A percentile compares a stretch with the other conserved stretches of the same genome.
Conservation (phyloP, 768 basidiomycete species). For the Serendipita sp. region DNA sequence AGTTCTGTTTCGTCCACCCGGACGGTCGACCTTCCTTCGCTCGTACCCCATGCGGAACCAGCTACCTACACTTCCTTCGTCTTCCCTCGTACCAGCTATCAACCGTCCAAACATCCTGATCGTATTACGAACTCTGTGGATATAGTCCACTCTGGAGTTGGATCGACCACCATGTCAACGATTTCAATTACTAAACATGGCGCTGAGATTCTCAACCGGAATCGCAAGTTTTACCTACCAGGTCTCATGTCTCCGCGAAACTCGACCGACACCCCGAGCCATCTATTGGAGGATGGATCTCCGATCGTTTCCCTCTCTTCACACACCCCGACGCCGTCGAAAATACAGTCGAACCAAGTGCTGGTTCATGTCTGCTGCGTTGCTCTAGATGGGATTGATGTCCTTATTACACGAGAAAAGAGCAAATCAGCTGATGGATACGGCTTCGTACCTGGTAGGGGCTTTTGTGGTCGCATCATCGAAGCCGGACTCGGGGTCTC, state of each 20-base stretch:
- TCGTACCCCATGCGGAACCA: conserved; percentile 16
- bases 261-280: neutral
- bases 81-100: conserved; percentile 31
- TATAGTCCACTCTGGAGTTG: conserved; percentile 58
- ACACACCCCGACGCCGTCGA: conserved; percentile 55
- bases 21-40: conserved; percentile 21
- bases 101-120: conserved; percentile 22
- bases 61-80: conserved; percentile 29
- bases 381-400: conserved; percentile 62
- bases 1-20: conserved; percentile 12
- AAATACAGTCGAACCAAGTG: conserved; percentile 51
- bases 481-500: conserved; percentile 71
- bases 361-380: conserved; percentile 87
- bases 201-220: conserved; percentile 8
- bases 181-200: conserved; percentile 25
- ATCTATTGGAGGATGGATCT: neutral
- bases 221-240: conserved; percentile 1
- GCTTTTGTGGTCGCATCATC: conserved; percentile 70
- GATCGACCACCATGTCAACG: conserved; percentile 79
- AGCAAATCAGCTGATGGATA: conserved; percentile 18
- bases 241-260: neutral
- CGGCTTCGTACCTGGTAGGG: conserved; percentile 75
- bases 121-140: conserved; percentile 41
- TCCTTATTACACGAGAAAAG: conserved; percentile 41
- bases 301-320: conserved; percentile 44